These are phyloP conservation scores for Teratosphaeria pseudoeucalypti DNA, from an alignment of 2,329 filamentous ascomycete genomes.

Conservation along the genomic window DNA sequence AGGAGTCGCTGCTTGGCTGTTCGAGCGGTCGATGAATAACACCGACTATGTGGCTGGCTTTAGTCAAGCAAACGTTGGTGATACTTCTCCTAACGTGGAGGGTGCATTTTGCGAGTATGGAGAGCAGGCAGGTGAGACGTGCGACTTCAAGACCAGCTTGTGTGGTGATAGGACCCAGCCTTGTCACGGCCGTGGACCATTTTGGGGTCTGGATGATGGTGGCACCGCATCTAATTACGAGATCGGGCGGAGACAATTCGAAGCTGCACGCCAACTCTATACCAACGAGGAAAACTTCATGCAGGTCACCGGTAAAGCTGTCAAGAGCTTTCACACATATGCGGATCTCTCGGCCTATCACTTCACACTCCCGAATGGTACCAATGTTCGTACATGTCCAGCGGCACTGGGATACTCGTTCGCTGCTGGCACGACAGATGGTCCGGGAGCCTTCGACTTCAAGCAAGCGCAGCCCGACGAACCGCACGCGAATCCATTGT, in stretches of 20 bases:
- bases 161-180: conserved; percentile 62
- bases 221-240: conserved; percentile 64
- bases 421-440: conserved; percentile 84
- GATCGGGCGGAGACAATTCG: conserved; percentile 62
- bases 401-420: conserved; percentile 87
- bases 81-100: conserved; percentile 78
- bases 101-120: conserved; percentile 87
- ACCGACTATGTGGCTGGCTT: conserved; percentile 79
- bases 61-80: conserved; percentile 82
- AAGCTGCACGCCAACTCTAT: conserved; percentile 50
- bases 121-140: conserved; percentile 50
- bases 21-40: conserved; percentile 56
- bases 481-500: conserved; percentile 67
- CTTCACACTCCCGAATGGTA: conserved; percentile 65
- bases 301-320: conserved; percentile 51
- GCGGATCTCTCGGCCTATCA: conserved; percentile 67
- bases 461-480: conserved; percentile 71
- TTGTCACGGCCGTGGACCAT: conserved; percentile 65
- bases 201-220: conserved; percentile 53
- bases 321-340: conserved; percentile 78
- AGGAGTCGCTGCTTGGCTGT: conserved; percentile 75
- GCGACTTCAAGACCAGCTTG: conserved; percentile 71
- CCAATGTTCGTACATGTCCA: conserved; percentile 62
- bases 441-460: conserved; percentile 86
- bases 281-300: conserved; percentile 34